Conservation (phyloP, 2,329 filamentous ascomycete genomes). For the Macrophomina phaseolina region DNA sequence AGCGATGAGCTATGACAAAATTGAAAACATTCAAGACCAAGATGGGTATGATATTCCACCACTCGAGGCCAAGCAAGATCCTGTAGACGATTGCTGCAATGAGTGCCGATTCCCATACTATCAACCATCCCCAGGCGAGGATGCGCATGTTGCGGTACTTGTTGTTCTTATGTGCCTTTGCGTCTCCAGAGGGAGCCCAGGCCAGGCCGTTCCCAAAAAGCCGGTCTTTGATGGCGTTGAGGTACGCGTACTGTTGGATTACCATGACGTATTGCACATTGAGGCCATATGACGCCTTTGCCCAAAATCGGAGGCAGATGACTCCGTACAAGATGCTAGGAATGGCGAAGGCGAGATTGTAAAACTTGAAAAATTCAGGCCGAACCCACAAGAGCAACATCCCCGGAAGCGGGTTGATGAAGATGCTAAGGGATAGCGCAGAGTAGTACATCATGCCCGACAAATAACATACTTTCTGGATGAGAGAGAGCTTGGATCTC, state of each 20-base stretch:
- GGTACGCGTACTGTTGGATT: constrained; percentile 51
- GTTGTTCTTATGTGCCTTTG: constrained; percentile 50
- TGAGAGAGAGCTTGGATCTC: constrained; percentile 44
- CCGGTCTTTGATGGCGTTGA: constrained; percentile 51
- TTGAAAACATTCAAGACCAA: constrained; percentile 49
- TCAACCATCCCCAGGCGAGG: constrained; percentile 47
- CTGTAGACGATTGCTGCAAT: constrained; percentile 45
- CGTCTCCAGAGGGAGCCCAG: constrained; percentile 49
- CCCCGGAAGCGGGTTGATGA: constrained; percentile 49
- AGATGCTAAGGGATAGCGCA: constrained; percentile 48
- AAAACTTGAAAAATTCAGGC: constrained; percentile 51
- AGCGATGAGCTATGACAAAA: constrained; percentile 48
- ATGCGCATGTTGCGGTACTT: constrained; percentile 53
- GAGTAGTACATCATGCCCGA: constrained; percentile 51
- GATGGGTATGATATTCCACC: constrained; percentile 50
- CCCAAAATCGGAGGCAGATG: constrained; percentile 49
- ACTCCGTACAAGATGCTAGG: constrained; percentile 49
- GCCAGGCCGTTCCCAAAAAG: constrained; percentile 48
- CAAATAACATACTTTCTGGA: constrained; percentile 52
- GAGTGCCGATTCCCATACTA: constrained; percentile 42
- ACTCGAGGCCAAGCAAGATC: constrained; percentile 41
- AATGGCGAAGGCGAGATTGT: constrained; percentile 52
- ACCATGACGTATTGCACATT: constrained; percentile 52
- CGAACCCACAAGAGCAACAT: constrained; percentile 49
- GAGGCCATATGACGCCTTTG: constrained; percentile 49